Base-by-base conservation (phyloP, 345 rosid species). In the Firmiana major region DNA sequence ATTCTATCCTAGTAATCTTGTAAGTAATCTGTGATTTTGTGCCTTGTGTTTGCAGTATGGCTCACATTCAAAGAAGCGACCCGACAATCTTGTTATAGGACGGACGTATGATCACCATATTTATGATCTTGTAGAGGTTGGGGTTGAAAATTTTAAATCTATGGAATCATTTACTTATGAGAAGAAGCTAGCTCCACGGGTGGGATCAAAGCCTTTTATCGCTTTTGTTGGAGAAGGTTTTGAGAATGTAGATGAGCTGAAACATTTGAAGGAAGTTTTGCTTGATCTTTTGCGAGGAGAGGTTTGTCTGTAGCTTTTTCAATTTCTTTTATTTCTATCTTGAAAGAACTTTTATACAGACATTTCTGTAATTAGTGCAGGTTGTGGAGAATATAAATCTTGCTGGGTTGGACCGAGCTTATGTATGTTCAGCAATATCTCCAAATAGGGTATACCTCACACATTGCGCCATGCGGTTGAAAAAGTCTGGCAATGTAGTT, bases 121-220 rank as follows among this genome's bases (percentile, higher is more conserved):
- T 59, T 96, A 91, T 58, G 99, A 96, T 82, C 92, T 96, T 51
- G 90, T 93, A 8, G 99, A 96, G 86, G 94, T 93, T 84, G 99
- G 97, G 60, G 86, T 96, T 66, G 95, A 96, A 84, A 93, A 96
- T 82, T 96, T 87, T 71, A 93, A 88, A 74, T 78, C 97, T 24
- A 75, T 92, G 85, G 80, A 78, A 10, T 85, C 93, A 7, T 93
- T 89, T 81, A 73, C 74, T 42, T 92, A 86, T 58, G 99, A 96
- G 75, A 96, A 92, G 89, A 92, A 90, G 72, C 28, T 92, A 34
- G 93, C 95, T 55, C 98, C 97, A 16, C 87, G 60, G 46, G 80
- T 84, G 31, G 98, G 97, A 51, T 83, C 98, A 67, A 96, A 96
- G 80, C 98, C 99, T 78, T 93, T 92, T 81, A 85, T 96, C 73